Conservation (phyloP, 2,329 filamentous ascomycete genomes). For the Penicillium sp. region DNA sequence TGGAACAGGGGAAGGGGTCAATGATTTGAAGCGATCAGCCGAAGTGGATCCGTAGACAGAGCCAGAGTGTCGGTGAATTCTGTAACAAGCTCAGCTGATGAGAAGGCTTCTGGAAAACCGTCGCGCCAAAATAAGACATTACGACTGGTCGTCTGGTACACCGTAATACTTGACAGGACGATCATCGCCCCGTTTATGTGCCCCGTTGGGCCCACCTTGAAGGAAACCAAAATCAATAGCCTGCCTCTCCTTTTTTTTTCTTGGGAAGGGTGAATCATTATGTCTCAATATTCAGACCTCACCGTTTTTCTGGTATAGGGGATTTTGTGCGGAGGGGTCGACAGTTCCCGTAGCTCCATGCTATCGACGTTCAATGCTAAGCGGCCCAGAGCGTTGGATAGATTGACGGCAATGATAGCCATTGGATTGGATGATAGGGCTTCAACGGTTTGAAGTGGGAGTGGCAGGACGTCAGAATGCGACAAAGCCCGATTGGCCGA, state of each 20-base stretch:
- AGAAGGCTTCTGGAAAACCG: constrained; percentile 15
- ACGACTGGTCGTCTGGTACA: not conserved
- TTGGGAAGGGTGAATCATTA: not conserved
- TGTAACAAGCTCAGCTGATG: constrained; percentile 23
- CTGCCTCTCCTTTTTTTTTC: not conserved
- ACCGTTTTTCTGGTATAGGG: not conserved
- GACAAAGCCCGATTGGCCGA: constrained; percentile 4
- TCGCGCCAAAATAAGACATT: constrained; percentile 6
- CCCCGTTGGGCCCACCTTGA: constrained; percentile 1
- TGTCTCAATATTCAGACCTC: not conserved
- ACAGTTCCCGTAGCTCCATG: not conserved
- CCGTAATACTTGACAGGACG: constrained; percentile 12
- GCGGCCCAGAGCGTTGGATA: constrained; percentile 13
- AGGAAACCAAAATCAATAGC: constrained; percentile 7
- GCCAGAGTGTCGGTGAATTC: constrained; percentile 25
- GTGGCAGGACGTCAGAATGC: not conserved
- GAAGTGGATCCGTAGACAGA: constrained; percentile 15
- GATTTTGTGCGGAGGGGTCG: not conserved
- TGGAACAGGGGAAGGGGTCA: constrained; percentile 1
- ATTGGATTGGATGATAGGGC: constrained; percentile 9
- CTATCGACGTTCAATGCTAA: constrained; percentile 6
- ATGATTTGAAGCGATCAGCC: constrained; percentile 13
- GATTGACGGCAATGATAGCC: constrained; percentile 2
- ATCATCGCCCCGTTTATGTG: constrained; percentile 9
- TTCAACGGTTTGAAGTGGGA: constrained; percentile 7